Base-by-base conservation (phyloP, 2,329 filamentous ascomycete genomes). In the Stemphylium beticola region DNA sequence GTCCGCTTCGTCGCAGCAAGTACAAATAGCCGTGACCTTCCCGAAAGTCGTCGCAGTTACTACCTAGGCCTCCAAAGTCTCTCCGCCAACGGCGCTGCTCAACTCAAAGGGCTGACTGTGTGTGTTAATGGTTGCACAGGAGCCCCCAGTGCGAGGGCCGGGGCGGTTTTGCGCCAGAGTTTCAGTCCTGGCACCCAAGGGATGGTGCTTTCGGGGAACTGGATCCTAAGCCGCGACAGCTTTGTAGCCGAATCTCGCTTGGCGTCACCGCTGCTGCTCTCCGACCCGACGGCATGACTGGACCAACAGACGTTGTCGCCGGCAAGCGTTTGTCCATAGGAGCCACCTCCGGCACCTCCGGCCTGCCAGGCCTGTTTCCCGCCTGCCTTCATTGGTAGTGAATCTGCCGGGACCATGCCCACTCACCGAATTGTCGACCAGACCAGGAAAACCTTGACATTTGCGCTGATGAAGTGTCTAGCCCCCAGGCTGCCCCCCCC, bases 201-300 rank as follows among this genome's bases (percentile, higher is more conserved):
- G 29, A 36, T 42, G 42, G 26, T 29, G 26, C 51, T 57, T 46
- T 51, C 52, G 58, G 54, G 60, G 57, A 65, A 60, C 49, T 45
- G 50, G 40, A 42, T 33, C 52, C 46, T 41, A 37, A 31, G 51
- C 62, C 60, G 60, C 57, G 40, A 62, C 43, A 55, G 53, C 48
- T 43, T 43, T 26, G 40, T 53, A 56, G 47, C 56, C 55, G 55
- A 43, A 33, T 43, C 34, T 18, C 41, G 48, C 63, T 61, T 61
- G 60, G 55, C 55, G 22, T 18, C 31, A 29, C 26, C 40, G 18
- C 31, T 48, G 18, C 31, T 48, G 36, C 18, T 42, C 43, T 31
- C 49, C 63, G 61, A 66, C 53, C 63, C 60, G 61, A 58, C 59
- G 61, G 59, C 56, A 57, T 38, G 50, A 45, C 49, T 51, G 43